These are phyloP conservation scores for Amniculicola lignicola DNA, from an alignment of 495 filamentous ascomycete genomes.

Conservation along the genomic window DNA sequence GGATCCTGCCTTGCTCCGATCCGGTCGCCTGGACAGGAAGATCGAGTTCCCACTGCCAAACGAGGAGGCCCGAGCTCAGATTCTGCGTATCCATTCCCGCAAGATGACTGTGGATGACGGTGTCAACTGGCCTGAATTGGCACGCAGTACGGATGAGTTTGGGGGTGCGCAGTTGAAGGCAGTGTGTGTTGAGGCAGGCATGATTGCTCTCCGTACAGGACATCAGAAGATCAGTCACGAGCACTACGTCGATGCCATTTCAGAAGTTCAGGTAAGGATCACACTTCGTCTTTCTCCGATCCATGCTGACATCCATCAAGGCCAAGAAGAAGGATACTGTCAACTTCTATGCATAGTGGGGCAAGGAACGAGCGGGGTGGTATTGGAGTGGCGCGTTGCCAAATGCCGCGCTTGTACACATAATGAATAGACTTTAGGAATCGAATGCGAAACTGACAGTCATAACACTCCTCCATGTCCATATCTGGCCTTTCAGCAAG, in stretches of 20 bases:
- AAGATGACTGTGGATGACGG: constrained; percentile 96
- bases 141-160: constrained; percentile 97
- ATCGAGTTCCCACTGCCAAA: constrained; percentile 99
- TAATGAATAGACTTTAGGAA: constrained; percentile 25
- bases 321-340: constrained; percentile 92
- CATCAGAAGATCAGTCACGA: constrained; percentile 94
- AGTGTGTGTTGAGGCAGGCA: constrained; percentile 97
- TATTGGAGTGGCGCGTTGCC: constrained; percentile 8
- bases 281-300: neutral
- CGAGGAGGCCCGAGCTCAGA: constrained; percentile 95
- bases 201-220: constrained; percentile 94
- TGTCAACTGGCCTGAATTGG: constrained; percentile 96
- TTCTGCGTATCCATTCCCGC: constrained; percentile 91
- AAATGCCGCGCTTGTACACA: constrained; percentile 17
- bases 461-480: too few species aligned
- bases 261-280: constrained; percentile 71
- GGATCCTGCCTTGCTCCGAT: constrained; percentile 89
- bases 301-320: constrained; percentile 16
- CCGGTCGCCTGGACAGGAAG: constrained; percentile 93
- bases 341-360: constrained; percentile 41
- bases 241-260: constrained; percentile 98
- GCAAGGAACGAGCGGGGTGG: neutral
- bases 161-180: constrained; percentile 96
- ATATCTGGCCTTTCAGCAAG: too few species aligned
- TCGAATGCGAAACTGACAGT: too few species aligned